Conservation (phyloP, 2,329 filamentous ascomycete species). For the Bertia moriformis region DNA sequence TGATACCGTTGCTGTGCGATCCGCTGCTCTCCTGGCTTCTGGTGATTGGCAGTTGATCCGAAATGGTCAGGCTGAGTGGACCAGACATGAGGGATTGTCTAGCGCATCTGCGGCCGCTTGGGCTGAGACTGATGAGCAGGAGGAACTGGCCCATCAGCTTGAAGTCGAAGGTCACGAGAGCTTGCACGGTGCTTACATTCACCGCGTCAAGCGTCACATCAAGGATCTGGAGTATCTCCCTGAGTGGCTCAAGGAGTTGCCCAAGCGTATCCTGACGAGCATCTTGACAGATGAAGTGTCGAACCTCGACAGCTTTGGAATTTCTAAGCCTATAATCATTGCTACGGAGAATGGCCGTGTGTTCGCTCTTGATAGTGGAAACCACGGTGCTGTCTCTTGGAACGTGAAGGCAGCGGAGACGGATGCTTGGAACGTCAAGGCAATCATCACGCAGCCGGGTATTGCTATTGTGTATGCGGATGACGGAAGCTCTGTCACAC, state of each 20-base stretch:
- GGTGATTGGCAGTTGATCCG: constrained; percentile 49
- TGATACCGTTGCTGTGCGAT: constrained; percentile 43
- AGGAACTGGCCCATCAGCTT: constrained; percentile 47
- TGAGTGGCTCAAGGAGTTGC: constrained; percentile 39
- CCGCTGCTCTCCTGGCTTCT: constrained; percentile 36
- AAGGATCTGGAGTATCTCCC: constrained; percentile 46
- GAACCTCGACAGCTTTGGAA: constrained; percentile 44
- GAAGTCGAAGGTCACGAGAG: constrained; percentile 53
- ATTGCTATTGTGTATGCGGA: constrained; percentile 23
- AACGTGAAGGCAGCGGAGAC: constrained; percentile 33
- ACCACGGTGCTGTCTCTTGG: constrained; percentile 46
- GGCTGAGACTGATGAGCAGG: constrained; percentile 40
- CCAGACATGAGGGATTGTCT: constrained; percentile 48
- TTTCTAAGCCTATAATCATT: constrained; percentile 49
- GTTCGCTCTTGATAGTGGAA: constrained; percentile 48
- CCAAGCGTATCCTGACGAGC: constrained; percentile 37
- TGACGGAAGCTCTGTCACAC: constrained; percentile 27
- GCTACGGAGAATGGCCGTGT: constrained; percentile 47
- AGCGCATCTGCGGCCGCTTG: constrained; percentile 44
- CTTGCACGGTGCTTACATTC: constrained; percentile 48
- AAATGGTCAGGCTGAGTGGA: constrained; percentile 51
- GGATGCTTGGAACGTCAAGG: constrained; percentile 34
- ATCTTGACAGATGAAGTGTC: constrained; percentile 27
- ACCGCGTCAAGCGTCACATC: constrained; percentile 50
- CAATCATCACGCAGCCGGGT: constrained; percentile 27